Base-by-base conservation (phyloP, 2,329 filamentous ascomycete species). In the Epichloe gansuensis region DNA sequence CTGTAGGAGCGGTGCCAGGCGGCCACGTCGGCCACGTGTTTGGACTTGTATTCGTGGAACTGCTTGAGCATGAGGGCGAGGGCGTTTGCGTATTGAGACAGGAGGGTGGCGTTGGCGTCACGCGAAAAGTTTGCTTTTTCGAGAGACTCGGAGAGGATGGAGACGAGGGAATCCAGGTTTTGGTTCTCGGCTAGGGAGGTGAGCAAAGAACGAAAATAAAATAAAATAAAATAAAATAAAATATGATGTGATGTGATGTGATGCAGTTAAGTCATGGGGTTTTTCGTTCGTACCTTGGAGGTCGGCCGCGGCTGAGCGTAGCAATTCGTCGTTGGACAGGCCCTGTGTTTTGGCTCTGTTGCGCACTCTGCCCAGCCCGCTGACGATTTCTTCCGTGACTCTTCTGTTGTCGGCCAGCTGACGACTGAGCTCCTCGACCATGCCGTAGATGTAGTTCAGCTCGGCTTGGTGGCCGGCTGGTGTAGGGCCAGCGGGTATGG, bases 401-500 rank as follows among this genome's bases (percentile, higher is more conserved):
- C 74, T 72, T 57, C 78, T 72, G 62, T 82, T 82, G 49, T 82
- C 78, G 12, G 79, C 75, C 34, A 84, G 71, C 61, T 82, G 78
- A 36, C 77, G 74, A 59, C 80, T 82, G 47, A 84, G 71, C 62
- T 82, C 79, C 60, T 85, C 81, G 11, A 85, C 81, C 76, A 84
- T 80, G 57, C 73, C 72, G 62, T 84, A 83, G 61, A 85, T 82
- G 66, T 82, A 80, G 62, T 82, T 82, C 54, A 85, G 74, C 65
- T 85, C 81, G 50, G 80, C 76, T 64, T 84, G 80, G 63, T 85
- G 81, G 47, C 80, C 81, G 17, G 81, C 81, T n/a, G 81, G 81
- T 15, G 78, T 81, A 13, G 81, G 80, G 44, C 75, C 71, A 47
- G 73, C 71, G 53, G 53, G 49, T 53, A 75, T 73, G 25, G 47